These are phyloP conservation scores for Sedum album DNA, from an alignment of 164 flowering plant genomes.

Conservation along the genomic window DNA sequence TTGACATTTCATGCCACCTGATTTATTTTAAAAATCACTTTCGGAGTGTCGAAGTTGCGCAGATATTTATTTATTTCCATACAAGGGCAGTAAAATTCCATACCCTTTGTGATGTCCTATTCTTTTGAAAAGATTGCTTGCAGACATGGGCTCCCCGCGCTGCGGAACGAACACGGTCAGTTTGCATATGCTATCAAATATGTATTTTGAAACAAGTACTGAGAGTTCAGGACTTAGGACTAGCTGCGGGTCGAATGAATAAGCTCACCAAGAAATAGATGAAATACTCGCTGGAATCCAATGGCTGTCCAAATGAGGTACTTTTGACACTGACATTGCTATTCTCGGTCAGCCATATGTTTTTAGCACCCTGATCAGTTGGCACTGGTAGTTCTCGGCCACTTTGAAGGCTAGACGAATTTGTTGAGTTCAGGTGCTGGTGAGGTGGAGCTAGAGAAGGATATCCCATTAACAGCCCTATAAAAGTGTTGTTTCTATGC, in stretches of 20 bases:
- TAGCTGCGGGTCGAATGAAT: neutral
- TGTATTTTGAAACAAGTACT: too few relatives aligned
- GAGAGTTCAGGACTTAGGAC: too few relatives aligned
- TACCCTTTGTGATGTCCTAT: constrained; percentile 44
- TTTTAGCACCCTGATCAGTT: constrained; percentile 7
- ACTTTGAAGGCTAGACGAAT: constrained; percentile 14
- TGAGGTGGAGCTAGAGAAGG: constrained; percentile 8
- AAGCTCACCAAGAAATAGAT: constrained; percentile 47
- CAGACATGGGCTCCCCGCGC: constrained; percentile 50
- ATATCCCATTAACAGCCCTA: constrained; percentile 12
- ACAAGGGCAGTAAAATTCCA: constrained; percentile 1
- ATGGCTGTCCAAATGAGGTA: constrained; percentile 30
- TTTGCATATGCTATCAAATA: neutral
- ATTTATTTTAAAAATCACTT: neutral
- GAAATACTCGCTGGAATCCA: constrained; percentile 37
- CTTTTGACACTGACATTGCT: constrained; percentile 20
- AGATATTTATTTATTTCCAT: neutral
- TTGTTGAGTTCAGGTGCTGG: constrained; percentile 14
- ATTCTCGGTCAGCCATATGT: constrained; percentile 13
- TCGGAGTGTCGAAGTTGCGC: neutral
- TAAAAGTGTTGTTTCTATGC: constrained; percentile 7
- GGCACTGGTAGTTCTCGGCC: constrained; percentile 10
- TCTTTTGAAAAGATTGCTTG: constrained; percentile 27
- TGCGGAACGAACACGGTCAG: constrained; percentile 19
- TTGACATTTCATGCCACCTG: constrained; percentile 54